A percentile compares a stretch with the other conserved stretches of the same genome.
These are phyloP conservation scores for Penicillium turbatum DNA, from an alignment of 495 filamentous ascomycete species.

Conservation along the genomic window DNA sequence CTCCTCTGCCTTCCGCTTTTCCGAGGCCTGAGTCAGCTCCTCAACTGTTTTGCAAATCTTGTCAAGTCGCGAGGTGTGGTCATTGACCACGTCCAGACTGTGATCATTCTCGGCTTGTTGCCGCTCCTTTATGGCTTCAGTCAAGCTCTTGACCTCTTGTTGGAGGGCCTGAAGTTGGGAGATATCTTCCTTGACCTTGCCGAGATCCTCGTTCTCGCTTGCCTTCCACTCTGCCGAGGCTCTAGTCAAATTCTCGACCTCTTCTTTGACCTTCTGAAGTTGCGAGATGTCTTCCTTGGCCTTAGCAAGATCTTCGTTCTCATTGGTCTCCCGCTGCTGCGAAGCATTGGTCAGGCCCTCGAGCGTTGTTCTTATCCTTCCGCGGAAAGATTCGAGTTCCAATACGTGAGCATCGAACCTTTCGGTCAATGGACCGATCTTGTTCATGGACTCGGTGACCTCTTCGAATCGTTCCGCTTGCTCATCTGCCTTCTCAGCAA, in stretches of 20 bases:
- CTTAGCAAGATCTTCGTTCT: background rate
- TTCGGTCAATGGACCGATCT: background rate
- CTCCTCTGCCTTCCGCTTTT: background rate
- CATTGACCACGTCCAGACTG: background rate
- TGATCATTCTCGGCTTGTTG: background rate
- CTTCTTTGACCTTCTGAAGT: background rate
- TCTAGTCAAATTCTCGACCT: background rate
- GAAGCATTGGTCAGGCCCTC: background rate
- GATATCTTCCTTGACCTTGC: background rate
- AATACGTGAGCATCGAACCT: background rate
- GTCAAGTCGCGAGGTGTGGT: background rate
- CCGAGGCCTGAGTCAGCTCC: background rate
- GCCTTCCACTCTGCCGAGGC: background rate
- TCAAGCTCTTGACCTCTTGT: too few relatives aligned
- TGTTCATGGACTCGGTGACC: background rate
- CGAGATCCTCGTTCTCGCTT: background rate
- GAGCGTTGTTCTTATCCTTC: background rate
- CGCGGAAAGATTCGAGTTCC: background rate
- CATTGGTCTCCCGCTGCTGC: background rate
- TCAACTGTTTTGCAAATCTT: background rate
- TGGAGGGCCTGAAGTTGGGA: too few relatives aligned
- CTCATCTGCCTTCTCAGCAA: background rate
- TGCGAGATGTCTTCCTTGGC: background rate
- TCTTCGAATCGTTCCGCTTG: background rate
- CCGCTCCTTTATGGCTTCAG: too few relatives aligned